A percentile compares a stretch with the other conserved stretches of the same genome.
phyloP scores from a whole-genome alignment of 2,329 filamentous ascomycete species.

The Fusarium camptoceras region DNA sequence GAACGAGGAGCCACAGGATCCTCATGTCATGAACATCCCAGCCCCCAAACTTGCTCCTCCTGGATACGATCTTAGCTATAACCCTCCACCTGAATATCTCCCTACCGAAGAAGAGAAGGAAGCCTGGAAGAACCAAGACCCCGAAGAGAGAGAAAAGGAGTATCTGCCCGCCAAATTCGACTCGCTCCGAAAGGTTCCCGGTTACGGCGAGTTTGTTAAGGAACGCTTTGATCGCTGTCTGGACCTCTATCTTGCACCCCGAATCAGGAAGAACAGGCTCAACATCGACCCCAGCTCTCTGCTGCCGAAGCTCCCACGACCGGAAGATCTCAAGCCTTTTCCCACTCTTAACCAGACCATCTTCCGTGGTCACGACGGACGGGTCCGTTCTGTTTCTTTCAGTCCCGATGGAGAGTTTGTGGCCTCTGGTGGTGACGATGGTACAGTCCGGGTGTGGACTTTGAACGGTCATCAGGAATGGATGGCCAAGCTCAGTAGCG shows the following conservation, averaged over 20 bases:
- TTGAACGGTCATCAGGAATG: conserved; percentile 90
- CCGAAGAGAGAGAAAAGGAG: conserved; percentile 90
- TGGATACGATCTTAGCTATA: conserved; percentile 95
- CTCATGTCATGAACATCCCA: conserved; percentile 93
- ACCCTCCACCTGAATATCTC: conserved; percentile 93
- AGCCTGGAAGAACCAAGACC: conserved; percentile 85
- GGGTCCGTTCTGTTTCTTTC: conserved; percentile 85
- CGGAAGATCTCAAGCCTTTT: conserved; percentile 94
- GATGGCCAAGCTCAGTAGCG: conserved; percentile 81
- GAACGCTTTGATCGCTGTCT: conserved; percentile 96
- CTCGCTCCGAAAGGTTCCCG: conserved; percentile 89
- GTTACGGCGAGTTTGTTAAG: conserved; percentile 89
- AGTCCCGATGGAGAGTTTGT: conserved; percentile 88
- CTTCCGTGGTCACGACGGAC: conserved; percentile 88
- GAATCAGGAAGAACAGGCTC: conserved; percentile 90
- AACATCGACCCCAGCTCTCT: conserved; percentile 96
- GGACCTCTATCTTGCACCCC: conserved; percentile 93
- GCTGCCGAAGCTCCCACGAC: conserved; percentile 90
- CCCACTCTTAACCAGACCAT: conserved; percentile 89
- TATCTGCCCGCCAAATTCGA: conserved; percentile 87
- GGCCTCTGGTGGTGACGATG: conserved; percentile 94
- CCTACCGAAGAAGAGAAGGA: conserved; percentile 86
- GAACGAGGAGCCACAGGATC: conserved; percentile 83
- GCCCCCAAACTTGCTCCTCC: conserved; percentile 94
- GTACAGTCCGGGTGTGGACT: conserved; percentile 91